Evolutionary conservation across 495 filamentous ascomycete species (phyloP), one percentile per base, ranked within the genome.

Genomic region (Pseudomonodictys pantanalensis): DNA sequence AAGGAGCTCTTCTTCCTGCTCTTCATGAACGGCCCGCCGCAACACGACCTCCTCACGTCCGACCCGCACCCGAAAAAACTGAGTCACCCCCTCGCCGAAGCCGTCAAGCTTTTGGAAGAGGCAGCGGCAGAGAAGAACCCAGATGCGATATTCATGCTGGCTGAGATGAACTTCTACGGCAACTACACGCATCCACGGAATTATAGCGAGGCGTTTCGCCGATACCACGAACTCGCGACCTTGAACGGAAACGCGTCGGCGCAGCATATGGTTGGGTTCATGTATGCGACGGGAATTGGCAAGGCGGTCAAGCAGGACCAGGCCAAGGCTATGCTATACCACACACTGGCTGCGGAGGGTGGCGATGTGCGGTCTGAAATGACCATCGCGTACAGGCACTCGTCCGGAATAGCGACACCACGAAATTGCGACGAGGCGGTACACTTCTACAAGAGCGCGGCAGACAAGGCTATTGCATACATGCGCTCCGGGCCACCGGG

Each of bases 151-250:
- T 96, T 86, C 69, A 77, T 95, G 17, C 77, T 99, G 17, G 95
- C 89, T 29, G 89, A 97, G 73, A 87, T 97, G 84, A 96, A 91
- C 71, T 96, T 97, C 72, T 90, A 93, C 70, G 95, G 93, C 71
- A 96, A 97, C 72, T 97, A 83, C 73, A 85, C 90, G 5, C 81
- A 97, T 71, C 92, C 93, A 2, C 81, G 85, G 52, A 84, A 96
- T 70, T 92, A 96, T 72, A 78, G 77, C 46, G 81, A 85, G 49
- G 90, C 95, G 0, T 96, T 97, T 70, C 73, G 81, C 48, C 81
- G 88, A 73, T 99, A 97, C 67, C 79, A 88, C 54, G 77, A 84
- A 49, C 79, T 97, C 6, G 90, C 95, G 0, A 79, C 80, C 38
- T 68, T 86, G 57, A 83, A 86, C 52, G 95, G 92, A 23, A 97